Base-by-base conservation (phyloP, 73 alveolate species). In the Paramecium tetraurelia region DNA sequence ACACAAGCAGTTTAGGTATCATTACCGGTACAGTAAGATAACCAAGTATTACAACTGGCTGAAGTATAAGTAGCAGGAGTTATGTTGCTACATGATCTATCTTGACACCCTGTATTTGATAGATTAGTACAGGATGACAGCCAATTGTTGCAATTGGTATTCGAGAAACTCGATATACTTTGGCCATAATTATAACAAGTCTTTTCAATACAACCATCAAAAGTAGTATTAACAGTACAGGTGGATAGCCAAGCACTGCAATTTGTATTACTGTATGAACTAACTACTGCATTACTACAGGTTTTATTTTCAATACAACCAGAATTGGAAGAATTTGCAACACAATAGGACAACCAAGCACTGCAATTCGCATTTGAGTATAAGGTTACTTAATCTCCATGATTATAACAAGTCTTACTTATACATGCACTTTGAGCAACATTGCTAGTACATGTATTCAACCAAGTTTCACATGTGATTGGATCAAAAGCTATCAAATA, bases 361-460 rank as follows among this genome's bases (percentile, higher is more conserved):
- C 87, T 75, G 10, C 87, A 75, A 75, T 38, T 75, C 1, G 69
- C 41, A 75, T 75, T 41, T 16, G 29, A n/a, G 20, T 5, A 75
- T 38, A 9, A 5, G 4, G 84, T 63, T 0, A 63, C 84, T 33
- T 63, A 63, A 63, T 63, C 84, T 9, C 84, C 84, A 24, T 63
- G 84, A 63, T 63, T 63, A 12, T 27, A 27, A 63, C 84, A 63
- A 27, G 84, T 63, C 4, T 33, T 63, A 63, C 9, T 63, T 27
- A 63, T 27, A 63, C 84, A 63, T 63, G 50, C 21, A 12, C 20
- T 31, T 63, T 63, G 14, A 63, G 10, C 48, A 27, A 31, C 20
- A 63, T 63, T 27, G 24, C 84, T 63, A 21, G 84, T 63, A 48
- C 90, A 80, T 24, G 90, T 18, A 80, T 33, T 43, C 75, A 80